Percentiles rank a stretch among this genome's conserved stretches.
Conservation (phyloP, 2,329 filamentous ascomycete genomes). For the Gaeumannomyces tritici region DNA sequence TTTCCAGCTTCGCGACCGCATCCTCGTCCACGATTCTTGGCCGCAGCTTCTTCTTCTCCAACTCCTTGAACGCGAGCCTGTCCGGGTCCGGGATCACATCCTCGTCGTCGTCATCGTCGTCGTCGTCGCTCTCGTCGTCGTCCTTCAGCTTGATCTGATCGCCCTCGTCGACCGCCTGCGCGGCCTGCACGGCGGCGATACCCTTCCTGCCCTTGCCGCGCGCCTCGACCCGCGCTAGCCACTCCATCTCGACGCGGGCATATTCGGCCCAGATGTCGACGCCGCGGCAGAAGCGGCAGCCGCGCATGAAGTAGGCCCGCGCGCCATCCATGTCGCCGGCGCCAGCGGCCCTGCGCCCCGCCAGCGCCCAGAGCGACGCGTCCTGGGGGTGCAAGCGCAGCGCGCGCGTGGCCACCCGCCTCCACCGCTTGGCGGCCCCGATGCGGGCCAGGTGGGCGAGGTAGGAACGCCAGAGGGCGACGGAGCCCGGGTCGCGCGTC, state of each 20-base stretch:
- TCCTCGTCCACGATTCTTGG: constrained; percentile 37
- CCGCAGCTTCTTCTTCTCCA: constrained; percentile 18
- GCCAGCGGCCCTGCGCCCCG: constrained; percentile 65
- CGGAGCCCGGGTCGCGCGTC: constrained; percentile 70
- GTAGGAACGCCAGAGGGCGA: constrained; percentile 83
- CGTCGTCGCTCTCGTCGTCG: constrained; percentile 35
- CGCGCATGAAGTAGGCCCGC: constrained; percentile 76
- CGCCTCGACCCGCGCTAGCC: constrained; percentile 66
- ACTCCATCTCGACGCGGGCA: constrained; percentile 84
- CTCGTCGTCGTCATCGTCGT: constrained; percentile 34
- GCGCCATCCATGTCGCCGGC: constrained; percentile 83
- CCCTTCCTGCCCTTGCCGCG: constrained; percentile 31
- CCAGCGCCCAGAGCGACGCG: constrained; percentile 76
- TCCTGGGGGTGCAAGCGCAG: constrained; percentile 81
- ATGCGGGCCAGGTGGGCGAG: constrained; percentile 68
- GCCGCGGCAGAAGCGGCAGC: constrained; percentile 76
- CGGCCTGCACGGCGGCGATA: constrained; percentile 23
- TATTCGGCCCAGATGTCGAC: constrained; percentile 80
- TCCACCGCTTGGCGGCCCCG: constrained; percentile 57
- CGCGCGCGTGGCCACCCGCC: constrained; percentile 54
- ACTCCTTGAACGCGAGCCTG: constrained; percentile 9
- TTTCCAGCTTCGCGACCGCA: constrained; percentile 44
- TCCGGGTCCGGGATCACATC: constrained; percentile 35
- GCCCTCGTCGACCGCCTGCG: constrained; percentile 33
- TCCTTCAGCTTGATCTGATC: constrained; percentile 34